Evolutionary conservation across 129 eudicot genomes (phyloP), one percentile per base, ranked within the genome.

Genomic region (Flaveria robusta): DNA sequence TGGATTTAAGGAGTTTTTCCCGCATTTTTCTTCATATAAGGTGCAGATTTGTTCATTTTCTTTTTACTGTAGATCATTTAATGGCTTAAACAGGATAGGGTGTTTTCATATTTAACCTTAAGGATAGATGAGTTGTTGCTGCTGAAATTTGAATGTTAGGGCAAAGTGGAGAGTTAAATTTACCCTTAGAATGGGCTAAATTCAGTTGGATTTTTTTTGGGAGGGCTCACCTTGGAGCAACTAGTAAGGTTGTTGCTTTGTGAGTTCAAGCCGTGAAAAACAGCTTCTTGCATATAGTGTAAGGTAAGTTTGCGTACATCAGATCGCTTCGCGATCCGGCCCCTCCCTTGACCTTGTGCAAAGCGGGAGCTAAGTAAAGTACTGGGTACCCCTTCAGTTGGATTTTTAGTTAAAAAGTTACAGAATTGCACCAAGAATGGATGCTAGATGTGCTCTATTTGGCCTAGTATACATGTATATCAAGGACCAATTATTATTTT

Each of bases 401-500:
- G 49, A 43, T 56, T 8, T 41, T 37, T 77, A 34, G 39, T 34
- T 34, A 34, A 34, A 34, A 34, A 34, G 58, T 55, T 24, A 41
- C 6, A 9, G 1, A 54, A 49, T 51, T 67, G 74, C 14, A 67
- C 20, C 45, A 3, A 22, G 66, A 3, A 37, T 34, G 10, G 31
- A 15, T 15, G n/a, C 10, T 29, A 9, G 12, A 16, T 75, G 51
- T 31, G 19, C 12, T 66, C 41, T 50, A 16, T 66, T 49, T 76
- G 79, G 60, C 79, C 27, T 62, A 22, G 41, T 5, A 15, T 41
- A n/a, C 8, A 18, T 62, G 54, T 18, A 76, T 76, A 64, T 52
- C 51, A 29, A 29, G 52, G 13, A 29, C 64, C 75, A 13, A 15
- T 24, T 64, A 19, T 20, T 29, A 18, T 66, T 51, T 37, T 22